Percentiles rank a stretch among this genome's conserved stretches.
These are phyloP conservation scores for Metschnikowia dekortorum DNA, from an alignment of 805 yeast species.

Conservation along the genomic window DNA sequence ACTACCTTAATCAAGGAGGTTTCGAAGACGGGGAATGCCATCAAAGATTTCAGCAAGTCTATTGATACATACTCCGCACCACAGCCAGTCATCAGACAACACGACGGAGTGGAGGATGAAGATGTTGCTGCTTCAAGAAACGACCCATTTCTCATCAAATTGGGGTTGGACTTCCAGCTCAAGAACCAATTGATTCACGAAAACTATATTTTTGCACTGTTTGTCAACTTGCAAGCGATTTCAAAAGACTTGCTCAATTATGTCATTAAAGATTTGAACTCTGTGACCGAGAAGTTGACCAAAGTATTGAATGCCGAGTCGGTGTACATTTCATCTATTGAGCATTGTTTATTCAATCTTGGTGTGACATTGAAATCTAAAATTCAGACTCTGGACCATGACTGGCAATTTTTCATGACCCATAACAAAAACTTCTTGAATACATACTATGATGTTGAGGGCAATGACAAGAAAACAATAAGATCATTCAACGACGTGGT, in stretches of 20 bases:
- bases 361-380: slow-evolving; percentile 24
- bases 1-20: slow-evolving; percentile 37
- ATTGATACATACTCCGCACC: slow-evolving; percentile 30
- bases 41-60: slow-evolving; percentile 31
- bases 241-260: slow-evolving; percentile 35
- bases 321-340: slow-evolving; percentile 15
- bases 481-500: slow-evolving; percentile 20
- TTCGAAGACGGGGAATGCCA: slow-evolving; percentile 54
- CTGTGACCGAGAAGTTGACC: slow-evolving; percentile 31
- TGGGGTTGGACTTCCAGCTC: slow-evolving; percentile 36
- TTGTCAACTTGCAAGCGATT: slow-evolving; percentile 38
- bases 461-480: slow-evolving; percentile 17
- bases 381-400: slow-evolving; percentile 23
- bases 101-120: slow-evolving; percentile 20
- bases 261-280: slow-evolving; percentile 34
- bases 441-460: slow-evolving; percentile 16
- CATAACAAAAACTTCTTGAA: slow-evolving; percentile 28
- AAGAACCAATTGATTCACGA: slow-evolving; percentile 39
- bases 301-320: slow-evolving; percentile 24
- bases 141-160: slow-evolving; percentile 40
- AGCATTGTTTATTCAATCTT: slow-evolving; percentile 17
- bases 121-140: slow-evolving; percentile 27
- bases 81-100: slow-evolving; percentile 29
- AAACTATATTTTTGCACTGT: slow-evolving; percentile 39
- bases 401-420: slow-evolving; percentile 38